Conservation (phyloP, 2,329 filamentous ascomycete genomes). For the Fusarium illudens region DNA sequence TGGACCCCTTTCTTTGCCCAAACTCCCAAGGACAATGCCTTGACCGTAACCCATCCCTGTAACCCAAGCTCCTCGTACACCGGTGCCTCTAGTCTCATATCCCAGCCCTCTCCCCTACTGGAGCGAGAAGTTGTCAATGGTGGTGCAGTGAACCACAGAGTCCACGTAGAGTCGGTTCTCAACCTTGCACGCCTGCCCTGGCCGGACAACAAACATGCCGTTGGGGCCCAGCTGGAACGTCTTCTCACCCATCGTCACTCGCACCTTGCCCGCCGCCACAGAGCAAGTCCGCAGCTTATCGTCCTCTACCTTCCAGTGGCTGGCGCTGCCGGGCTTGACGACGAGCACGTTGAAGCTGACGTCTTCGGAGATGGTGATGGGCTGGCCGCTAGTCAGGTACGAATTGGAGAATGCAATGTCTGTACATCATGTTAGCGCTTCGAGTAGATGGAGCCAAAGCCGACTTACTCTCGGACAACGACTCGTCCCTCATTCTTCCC, state of each 20-base stretch:
- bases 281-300: conserved; percentile 51
- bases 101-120: conserved; percentile 5
- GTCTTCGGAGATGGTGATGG: conserved; percentile 49
- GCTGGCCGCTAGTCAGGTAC: conserved; percentile 50
- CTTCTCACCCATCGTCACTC: conserved; percentile 48
- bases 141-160: conserved; percentile 53
- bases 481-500: conserved; percentile 48
- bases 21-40: neutral
- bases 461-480: conserved; percentile 48
- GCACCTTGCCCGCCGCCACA: conserved; percentile 53
- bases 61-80: conserved; percentile 10
- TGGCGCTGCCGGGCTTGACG: conserved; percentile 50
- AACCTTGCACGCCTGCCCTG: conserved; percentile 49
- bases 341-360: conserved; percentile 52
- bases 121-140: conserved; percentile 40
- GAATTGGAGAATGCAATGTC: conserved; percentile 56
- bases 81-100: neutral
- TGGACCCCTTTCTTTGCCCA: neutral
- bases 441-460: neutral
- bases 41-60: neutral
- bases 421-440: conserved; percentile 26
- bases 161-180: conserved; percentile 57
- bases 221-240: conserved; percentile 54
- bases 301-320: conserved; percentile 43
- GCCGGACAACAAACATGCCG: conserved; percentile 55